Evolutionary conservation across 169 alveolate genomes (phyloP), one percentile per base, ranked within the genome.

Genomic region (Plasmodium adleri): DNA sequence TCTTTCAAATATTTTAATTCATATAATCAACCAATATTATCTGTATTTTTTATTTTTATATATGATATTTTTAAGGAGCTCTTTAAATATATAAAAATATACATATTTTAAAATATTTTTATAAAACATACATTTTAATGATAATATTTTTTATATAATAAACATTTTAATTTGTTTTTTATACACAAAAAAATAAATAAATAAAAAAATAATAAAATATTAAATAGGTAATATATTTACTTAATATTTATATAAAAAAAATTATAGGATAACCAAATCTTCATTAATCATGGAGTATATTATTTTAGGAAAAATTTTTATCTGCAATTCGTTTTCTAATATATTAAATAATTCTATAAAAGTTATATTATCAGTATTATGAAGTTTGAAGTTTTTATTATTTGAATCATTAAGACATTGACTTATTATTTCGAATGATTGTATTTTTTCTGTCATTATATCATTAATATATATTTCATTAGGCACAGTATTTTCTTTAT

Each of bases 261-360:
- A 67, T 56, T 86, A 86, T 54, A 86, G 10, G 60, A 86, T 86
- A 43, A 86, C 76, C 8, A 86, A 45, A 52, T 86, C 87, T 15
- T 86, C 87, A 22, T 86, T 86, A 86, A 86, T 66, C 71, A 71
- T 15, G 43, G 92, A 56, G 52, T 86, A 86, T 49, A 86, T 17
- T 28, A 86, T 86, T 22, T 72, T 70, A 28, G 49, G 20, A 49
- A 26, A 62, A 71, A 86, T 86, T 71, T 86, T 62, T 9, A 86
- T 72, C 32, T 67, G 59, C 50, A 86, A 28, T 86, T 86, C 87
- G 2, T 86, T 49, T 72, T 86, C 92, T 50, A 86, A 26, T 26
- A 60, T 10, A 39, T 70, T 17, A 59, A 86, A 59, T 22, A 86
- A 28, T 59, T 66, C 56, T 45, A 58, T 4, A 72, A 86, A 86